phyloP scores from a whole-genome alignment of 345 rosid genomes.

The Melaleuca alternifolia region DNA sequence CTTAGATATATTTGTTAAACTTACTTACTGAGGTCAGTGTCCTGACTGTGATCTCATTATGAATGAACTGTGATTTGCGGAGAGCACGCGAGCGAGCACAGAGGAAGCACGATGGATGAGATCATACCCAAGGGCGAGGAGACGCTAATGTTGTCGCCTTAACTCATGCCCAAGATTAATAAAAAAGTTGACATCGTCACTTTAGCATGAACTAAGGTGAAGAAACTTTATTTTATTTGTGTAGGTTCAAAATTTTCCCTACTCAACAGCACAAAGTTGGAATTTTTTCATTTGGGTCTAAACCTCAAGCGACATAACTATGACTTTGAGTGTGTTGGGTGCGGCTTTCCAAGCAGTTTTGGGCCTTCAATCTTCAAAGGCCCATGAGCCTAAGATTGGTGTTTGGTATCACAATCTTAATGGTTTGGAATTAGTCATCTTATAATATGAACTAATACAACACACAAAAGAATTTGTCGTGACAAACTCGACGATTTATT shows the following conservation, averaged over 20 bases:
- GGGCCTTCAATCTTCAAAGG: not conserved
- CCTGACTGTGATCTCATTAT: not conserved
- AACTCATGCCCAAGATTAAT: not conserved
- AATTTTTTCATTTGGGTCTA: not conserved
- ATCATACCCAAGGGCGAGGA: no score
- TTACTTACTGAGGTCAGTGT: not conserved
- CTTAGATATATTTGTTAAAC: not conserved
- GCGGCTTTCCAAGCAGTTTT: not conserved
- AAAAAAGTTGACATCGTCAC: not conserved
- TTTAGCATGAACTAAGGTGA: no score
- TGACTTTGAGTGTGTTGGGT: not conserved
- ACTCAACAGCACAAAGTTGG: not conserved
- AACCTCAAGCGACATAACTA: not conserved
- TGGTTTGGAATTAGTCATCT: not conserved
- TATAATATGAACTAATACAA: not conserved
- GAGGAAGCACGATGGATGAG: not conserved
- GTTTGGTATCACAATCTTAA: not conserved
- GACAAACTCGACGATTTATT: not conserved
- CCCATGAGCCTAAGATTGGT: not conserved
- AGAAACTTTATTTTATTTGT: not conserved
- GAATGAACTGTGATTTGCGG: not conserved
- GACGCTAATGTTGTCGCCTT: no score
- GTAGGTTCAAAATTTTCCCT: not conserved
- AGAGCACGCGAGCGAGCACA: not conserved
- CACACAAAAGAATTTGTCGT: not conserved